phyloP scores from a whole-genome alignment of 78 protist genomes.

The Pigoraptor vietnamica region DNA sequence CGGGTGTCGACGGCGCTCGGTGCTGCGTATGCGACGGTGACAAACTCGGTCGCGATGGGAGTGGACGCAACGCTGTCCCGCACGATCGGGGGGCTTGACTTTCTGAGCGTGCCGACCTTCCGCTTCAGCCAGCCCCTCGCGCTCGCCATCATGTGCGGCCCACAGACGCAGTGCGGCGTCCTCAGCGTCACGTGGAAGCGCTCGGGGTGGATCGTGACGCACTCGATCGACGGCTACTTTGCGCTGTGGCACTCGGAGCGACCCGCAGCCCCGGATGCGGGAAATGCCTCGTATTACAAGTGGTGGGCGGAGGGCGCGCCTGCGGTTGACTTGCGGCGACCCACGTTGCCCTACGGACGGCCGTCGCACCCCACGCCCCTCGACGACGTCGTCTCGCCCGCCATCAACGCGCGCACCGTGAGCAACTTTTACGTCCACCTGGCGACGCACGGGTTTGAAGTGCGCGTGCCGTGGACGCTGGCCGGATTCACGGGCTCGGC shows the following conservation, averaged over 20 bases:
- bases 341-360: neutral
- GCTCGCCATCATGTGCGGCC: neutral
- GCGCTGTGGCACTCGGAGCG: neutral
- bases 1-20: too few species aligned
- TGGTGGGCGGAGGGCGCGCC: neutral
- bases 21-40: neutral
- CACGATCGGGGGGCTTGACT: neutral
- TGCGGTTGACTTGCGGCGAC: neutral
- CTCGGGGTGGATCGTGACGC: neutral
- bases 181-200: neutral
- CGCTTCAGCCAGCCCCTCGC: neutral
- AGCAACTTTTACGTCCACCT: neutral
- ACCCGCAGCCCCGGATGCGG: neutral
- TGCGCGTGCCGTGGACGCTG: neutral
- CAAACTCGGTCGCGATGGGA: neutral
- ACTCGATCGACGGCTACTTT: neutral
- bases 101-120: neutral
- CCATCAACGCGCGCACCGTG: neutral
- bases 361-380: neutral
- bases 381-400: neutral
- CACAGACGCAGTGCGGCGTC: neutral
- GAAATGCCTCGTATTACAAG: neutral
- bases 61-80: neutral
- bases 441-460: neutral
- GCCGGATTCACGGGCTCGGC: too few species aligned